A percentile compares a stretch with the other conserved stretches of the same genome.
phyloP scores from a whole-genome alignment of 768 basidiomycete genomes.

The Sarcodon aspratus region DNA sequence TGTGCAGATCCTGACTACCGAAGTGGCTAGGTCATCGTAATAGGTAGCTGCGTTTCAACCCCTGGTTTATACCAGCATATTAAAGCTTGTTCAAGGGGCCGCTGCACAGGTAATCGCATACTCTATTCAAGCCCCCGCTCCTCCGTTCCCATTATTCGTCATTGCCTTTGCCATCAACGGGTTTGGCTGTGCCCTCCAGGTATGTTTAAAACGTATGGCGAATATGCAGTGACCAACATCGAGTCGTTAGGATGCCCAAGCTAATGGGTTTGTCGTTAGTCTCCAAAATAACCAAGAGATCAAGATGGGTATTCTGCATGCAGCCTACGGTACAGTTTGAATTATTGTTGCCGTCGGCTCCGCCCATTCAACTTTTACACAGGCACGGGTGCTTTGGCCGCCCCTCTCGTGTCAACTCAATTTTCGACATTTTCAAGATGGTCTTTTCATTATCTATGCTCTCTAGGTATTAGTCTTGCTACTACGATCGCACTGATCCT shows the following conservation, averaged over 20 bases:
- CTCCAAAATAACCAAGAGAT: constrained; percentile 40
- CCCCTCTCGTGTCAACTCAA: constrained; percentile 75
- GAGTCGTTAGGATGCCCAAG: constrained; percentile 47
- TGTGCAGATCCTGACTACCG: no score
- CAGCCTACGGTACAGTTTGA: constrained; percentile 38
- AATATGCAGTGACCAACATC: background rate
- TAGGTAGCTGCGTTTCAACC: constrained; percentile 15
- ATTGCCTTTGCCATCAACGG: constrained; percentile 36
- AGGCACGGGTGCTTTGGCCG: constrained; percentile 55
- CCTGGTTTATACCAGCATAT: background rate
- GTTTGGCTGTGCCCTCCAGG: constrained; percentile 37
- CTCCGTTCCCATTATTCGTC: constrained; percentile 55
- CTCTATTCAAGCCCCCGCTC: constrained; percentile 38
- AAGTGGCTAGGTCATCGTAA: constrained; percentile 22
- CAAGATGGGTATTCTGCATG: constrained; percentile 65
- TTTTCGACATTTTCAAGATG: constrained; percentile 56
- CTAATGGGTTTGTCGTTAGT: constrained; percentile 57
- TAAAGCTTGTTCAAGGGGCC: constrained; percentile 26
- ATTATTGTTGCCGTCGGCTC: constrained; percentile 1
- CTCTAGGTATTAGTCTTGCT: constrained; percentile 50
- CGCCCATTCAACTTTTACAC: background rate
- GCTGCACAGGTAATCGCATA: constrained; percentile 42
- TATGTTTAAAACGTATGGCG: constrained; percentile 5
- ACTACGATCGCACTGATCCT: constrained; percentile 40
- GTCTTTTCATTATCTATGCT: constrained; percentile 72